Evolutionary conservation across 225 moss, liverwort and hornwort species (phyloP).

Genomic region (Bryoerythrophyllum caledonicum): DNA sequence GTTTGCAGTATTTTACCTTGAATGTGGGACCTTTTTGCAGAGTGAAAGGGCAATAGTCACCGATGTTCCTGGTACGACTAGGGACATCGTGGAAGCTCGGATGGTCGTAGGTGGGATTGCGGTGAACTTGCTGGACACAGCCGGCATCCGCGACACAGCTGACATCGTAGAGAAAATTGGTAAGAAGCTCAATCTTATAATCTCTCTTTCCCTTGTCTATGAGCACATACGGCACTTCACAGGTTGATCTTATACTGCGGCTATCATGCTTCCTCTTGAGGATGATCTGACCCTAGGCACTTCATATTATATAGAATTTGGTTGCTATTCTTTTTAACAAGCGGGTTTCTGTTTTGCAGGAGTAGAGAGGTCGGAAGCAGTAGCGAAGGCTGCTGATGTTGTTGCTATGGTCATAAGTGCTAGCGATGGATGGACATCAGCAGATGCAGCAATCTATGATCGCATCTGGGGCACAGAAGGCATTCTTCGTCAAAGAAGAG

Average conservation of each 20-base stretch:
- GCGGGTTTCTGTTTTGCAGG: conserved; percentile 41
- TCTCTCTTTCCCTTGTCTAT: background rate
- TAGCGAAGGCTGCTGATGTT: conserved; percentile 79
- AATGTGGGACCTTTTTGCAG: conserved; percentile 41
- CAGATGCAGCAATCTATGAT: conserved; percentile 61
- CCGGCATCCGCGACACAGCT: conserved; percentile 83
- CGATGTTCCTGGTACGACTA: conserved; percentile 88
- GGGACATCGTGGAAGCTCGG: conserved; percentile 89
- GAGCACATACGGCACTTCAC: background rate
- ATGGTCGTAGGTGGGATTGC: conserved; percentile 86
- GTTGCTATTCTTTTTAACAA: background rate
- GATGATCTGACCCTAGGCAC: background rate
- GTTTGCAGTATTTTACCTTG: conserved; percentile 2
- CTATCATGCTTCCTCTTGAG: background rate
- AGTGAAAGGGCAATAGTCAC: conserved; percentile 98
- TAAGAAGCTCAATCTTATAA: conserved; percentile 23
- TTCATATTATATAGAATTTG: background rate
- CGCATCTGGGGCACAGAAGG: conserved; percentile 54
- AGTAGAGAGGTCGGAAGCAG: conserved; percentile 84
- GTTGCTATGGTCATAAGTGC: conserved; percentile 95
- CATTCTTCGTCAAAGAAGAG: conserved; percentile 28
- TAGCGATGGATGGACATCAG: conserved; percentile 82
- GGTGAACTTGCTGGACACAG: conserved; percentile 91
- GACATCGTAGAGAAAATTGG: conserved; percentile 90
- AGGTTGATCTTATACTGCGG: background rate